Percentiles rank a stretch among this genome's conserved stretches.
Conservation (phyloP, 176 grass and related monocot genomes). For the Phoenix dactylifera region DNA sequence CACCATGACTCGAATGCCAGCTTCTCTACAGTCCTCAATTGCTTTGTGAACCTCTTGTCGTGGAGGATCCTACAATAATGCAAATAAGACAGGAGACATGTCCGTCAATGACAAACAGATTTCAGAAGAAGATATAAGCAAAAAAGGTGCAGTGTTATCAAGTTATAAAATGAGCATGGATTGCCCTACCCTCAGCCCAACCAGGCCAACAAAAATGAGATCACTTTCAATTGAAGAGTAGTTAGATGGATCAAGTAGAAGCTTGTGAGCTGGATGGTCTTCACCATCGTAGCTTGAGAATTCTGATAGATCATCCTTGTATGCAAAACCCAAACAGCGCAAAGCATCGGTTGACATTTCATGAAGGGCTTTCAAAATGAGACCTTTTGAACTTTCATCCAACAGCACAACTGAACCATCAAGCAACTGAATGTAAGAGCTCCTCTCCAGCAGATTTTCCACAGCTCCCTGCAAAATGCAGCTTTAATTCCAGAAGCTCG, state of each 20-base stretch:
- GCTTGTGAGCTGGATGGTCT: slow-evolving; percentile 88
- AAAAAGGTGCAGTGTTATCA: background rate
- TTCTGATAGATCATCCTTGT: slow-evolving; percentile 69
- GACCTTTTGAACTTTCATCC: slow-evolving; percentile 57
- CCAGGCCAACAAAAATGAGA: slow-evolving; percentile 76
- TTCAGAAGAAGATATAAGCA: no score
- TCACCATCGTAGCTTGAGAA: slow-evolving; percentile 88
- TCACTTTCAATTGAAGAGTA: slow-evolving; percentile 73
- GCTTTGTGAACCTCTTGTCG: slow-evolving; percentile 83
- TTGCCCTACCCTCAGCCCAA: slow-evolving; percentile 65
- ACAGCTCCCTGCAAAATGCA: slow-evolving; percentile 73
- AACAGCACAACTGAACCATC: slow-evolving; percentile 61
- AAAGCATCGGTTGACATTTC: slow-evolving; percentile 86
- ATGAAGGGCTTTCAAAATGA: slow-evolving; percentile 52
- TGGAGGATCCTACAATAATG: slow-evolving; percentile 73
- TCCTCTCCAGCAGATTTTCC: slow-evolving; percentile 81
- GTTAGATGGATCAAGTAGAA: slow-evolving; percentile 84
- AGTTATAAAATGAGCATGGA: background rate
- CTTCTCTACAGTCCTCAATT: slow-evolving; percentile 96
- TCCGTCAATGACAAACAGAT: no score
- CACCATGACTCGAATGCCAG: slow-evolving; percentile 92
- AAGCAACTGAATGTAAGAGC: slow-evolving; percentile 66
- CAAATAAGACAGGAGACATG: background rate
- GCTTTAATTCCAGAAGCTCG: background rate
- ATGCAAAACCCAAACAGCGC: slow-evolving; percentile 97